Conservation (phyloP, 805 yeast species). For the Starmerella potacharoeniae region DNA sequence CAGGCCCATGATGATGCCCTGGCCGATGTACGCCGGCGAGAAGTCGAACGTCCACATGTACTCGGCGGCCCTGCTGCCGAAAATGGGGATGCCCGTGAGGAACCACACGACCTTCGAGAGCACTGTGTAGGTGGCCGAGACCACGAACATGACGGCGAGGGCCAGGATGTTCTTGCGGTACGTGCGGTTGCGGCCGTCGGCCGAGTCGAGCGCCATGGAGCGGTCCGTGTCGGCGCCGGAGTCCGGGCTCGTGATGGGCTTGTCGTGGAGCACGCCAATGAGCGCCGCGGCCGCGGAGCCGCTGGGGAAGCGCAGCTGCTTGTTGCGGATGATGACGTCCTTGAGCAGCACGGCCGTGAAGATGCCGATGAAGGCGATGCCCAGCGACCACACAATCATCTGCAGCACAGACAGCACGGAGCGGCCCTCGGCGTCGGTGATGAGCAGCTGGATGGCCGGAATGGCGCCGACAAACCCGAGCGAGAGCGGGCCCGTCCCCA, state of each 20-base stretch:
- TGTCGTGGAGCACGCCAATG: constrained; percentile 74
- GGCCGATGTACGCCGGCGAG: constrained; percentile 95
- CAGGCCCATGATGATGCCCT: constrained; percentile 94
- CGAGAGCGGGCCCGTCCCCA: constrained; percentile 94
- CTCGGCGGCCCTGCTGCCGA: constrained; percentile 53
- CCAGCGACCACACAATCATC: constrained; percentile 69
- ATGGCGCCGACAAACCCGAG: constrained; percentile 91
- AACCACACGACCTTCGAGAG: constrained; percentile 46
- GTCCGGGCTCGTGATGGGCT: constrained; percentile 25
- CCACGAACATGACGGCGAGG: constrained; percentile 46
- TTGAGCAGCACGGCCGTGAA: constrained; percentile 87
- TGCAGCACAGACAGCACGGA: constrained; percentile 37
- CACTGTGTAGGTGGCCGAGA: constrained; percentile 65
- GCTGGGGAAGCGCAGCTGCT: constrained; percentile 83
- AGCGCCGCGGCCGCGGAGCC: constrained; percentile 94
- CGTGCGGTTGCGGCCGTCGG: constrained; percentile 9
- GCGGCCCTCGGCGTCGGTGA: constrained; percentile 55
- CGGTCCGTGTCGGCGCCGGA: constrained; percentile 3
- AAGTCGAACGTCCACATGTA: constrained; percentile 88
- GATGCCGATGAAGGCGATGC: constrained; percentile 87
- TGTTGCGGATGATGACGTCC: constrained; percentile 74
- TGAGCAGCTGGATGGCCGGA: constrained; percentile 87
- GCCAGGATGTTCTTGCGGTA: constrained; percentile 46
- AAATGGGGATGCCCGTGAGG: constrained; percentile 57
- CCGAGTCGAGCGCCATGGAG: constrained; percentile 3